A percentile compares a stretch with the other conserved stretches of the same genome.
phyloP scores from a whole-genome alignment of 1,284 basidiomycete genomes.

The Melampsora americana region DNA sequence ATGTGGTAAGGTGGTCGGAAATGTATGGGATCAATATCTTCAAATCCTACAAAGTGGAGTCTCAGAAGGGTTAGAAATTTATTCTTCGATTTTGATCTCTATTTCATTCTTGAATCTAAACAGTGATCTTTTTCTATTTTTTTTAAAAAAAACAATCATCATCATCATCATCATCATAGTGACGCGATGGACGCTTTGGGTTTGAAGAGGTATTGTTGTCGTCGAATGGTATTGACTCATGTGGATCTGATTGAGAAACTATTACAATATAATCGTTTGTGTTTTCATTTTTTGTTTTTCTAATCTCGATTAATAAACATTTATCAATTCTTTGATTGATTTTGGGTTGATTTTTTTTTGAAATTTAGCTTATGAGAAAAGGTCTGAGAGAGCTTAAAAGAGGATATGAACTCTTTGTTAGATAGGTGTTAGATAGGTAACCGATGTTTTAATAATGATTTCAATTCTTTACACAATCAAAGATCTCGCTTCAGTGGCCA shows the following conservation, averaged over 20 bases:
- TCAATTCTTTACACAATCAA: too few species aligned
- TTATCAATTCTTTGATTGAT: neutral
- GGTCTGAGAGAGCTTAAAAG: neutral
- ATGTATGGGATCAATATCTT: slow-evolving; percentile 39
- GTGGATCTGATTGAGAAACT: slow-evolving; percentile 96
- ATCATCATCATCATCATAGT: slow-evolving; percentile 57
- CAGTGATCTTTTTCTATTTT: neutral
- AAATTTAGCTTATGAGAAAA: slow-evolving; percentile 3
- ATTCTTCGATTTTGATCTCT: neutral
- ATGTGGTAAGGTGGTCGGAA: slow-evolving; percentile 83
- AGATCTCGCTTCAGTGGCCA: too few species aligned
- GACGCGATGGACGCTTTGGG: slow-evolving; percentile 88
- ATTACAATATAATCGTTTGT: slow-evolving; percentile 90
- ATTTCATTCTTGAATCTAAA: neutral
- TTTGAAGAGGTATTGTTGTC: slow-evolving; percentile 90
- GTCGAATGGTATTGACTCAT: slow-evolving; percentile 95
- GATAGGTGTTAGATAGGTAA: too few species aligned
- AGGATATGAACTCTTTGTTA: too few species aligned
- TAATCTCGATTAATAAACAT: neutral
- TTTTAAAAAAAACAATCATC: neutral
- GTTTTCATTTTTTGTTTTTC: neutral
- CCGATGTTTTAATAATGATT: too few species aligned
- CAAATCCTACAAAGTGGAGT: slow-evolving; percentile 42
- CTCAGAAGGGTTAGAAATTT: slow-evolving; percentile 37
- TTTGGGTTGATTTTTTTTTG: neutral